Percentiles rank a stretch among this genome's conserved stretches.
These are phyloP conservation scores for Gossypium mustelinum DNA, from an alignment of 345 rosid species.

Conservation along the genomic window DNA sequence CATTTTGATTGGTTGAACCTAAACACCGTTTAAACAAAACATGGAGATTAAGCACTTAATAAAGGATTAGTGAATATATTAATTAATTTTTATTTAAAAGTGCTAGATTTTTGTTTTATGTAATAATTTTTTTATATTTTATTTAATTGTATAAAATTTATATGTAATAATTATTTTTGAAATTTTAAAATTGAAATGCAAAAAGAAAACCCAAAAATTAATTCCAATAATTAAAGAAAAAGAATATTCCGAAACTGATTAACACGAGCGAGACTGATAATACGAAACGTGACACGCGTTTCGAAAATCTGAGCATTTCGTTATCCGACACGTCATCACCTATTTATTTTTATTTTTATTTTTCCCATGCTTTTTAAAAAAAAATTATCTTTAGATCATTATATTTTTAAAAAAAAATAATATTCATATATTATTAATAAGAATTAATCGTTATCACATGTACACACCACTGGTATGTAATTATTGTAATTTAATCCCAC, in stretches of 20 bases:
- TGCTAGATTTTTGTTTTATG: too few species aligned
- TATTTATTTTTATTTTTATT: neutral
- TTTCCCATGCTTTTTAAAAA: neutral
- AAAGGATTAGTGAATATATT: neutral
- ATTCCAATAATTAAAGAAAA: neutral
- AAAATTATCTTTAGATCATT: too few species aligned
- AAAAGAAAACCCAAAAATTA: neutral
- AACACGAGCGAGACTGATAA: constrained; percentile 8
- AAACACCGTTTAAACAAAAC: constrained; percentile 13
- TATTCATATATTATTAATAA: too few species aligned
- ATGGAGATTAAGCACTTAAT: neutral
- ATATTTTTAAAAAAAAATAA: too few species aligned
- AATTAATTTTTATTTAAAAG: neutral
- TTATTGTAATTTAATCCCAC: too few species aligned
- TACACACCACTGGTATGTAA: too few species aligned
- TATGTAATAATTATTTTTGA: too few species aligned
- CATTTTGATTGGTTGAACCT: neutral
- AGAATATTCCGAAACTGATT: neutral
- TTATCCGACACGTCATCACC: constrained; percentile 23
- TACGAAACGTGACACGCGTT: constrained; percentile 17
- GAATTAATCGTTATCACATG: too few species aligned
- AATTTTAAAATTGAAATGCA: too few species aligned
- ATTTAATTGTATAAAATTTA: too few species aligned
- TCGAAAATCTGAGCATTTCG: neutral
- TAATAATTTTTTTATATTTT: too few species aligned